Evolutionary conservation across 2,329 filamentous ascomycete genomes (phyloP).

Genomic region (Atkinsonella hypoxylon): DNA sequence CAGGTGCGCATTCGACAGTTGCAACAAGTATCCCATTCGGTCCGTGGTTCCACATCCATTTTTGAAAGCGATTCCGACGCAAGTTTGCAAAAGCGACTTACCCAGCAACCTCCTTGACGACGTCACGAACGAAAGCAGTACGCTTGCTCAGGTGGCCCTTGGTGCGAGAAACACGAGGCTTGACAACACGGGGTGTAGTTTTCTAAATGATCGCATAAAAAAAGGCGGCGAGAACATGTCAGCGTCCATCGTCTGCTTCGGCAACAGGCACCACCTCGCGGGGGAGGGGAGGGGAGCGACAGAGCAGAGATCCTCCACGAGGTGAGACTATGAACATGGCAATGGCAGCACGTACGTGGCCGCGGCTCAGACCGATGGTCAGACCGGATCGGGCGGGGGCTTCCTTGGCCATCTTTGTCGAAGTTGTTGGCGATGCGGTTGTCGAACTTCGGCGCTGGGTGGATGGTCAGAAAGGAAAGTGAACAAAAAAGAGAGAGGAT

Average conservation of each 20-base stretch:
- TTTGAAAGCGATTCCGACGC: not conserved
- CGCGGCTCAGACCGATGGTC: constrained; percentile 50
- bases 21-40: not conserved
- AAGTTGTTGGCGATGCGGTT: constrained; percentile 19
- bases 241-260: constrained; percentile 50
- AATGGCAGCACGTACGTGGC: constrained; percentile 41
- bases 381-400: constrained; percentile 45
- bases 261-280: constrained; percentile 14
- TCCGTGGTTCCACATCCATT: not conserved
- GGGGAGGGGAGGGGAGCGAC: constrained; percentile 11
- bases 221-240: constrained; percentile 29
- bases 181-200: constrained; percentile 67
- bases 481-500: constrained; percentile 3
- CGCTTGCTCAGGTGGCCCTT: constrained; percentile 97
- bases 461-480: constrained; percentile 17
- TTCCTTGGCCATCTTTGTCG: constrained; percentile 46
- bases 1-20: not conserved
- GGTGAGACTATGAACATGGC: constrained; percentile 44
- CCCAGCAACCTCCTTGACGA: constrained; percentile 97
- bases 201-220: constrained; percentile 46
- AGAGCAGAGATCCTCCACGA: constrained; percentile 61
- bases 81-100: constrained; percentile 33
- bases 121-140: constrained; percentile 90
- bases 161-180: constrained; percentile 69
- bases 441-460: constrained; percentile 15